Conservation (phyloP, 768 basidiomycete species). For the Dendrothele bispora region DNA sequence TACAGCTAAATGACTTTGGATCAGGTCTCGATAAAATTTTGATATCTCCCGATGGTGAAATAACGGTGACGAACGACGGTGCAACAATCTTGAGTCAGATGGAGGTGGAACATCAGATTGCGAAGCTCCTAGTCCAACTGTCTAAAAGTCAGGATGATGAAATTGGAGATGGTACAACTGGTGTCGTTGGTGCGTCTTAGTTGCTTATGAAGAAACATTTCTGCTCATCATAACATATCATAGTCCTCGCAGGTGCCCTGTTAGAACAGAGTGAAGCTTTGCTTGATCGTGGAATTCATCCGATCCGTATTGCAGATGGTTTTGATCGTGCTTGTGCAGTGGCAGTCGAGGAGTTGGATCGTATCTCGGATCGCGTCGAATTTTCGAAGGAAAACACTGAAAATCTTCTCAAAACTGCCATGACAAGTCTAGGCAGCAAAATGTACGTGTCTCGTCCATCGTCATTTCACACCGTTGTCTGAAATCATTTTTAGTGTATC, state of each 20-base stretch:
- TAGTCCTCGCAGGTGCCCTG: slow-evolving; percentile 96
- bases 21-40: slow-evolving; percentile 93
- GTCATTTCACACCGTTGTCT: not conserved
- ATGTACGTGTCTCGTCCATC: slow-evolving; percentile 59
- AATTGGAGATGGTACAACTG: slow-evolving; percentile 98
- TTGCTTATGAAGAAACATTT: slow-evolving; percentile 6
- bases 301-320: slow-evolving; percentile 98
- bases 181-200: slow-evolving; percentile 85
- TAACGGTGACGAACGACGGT: slow-evolving; percentile 99
- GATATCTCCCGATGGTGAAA: slow-evolving; percentile 96
- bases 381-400: slow-evolving; percentile 81
- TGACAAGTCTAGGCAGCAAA: slow-evolving; percentile 96
- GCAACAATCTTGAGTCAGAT: slow-evolving; percentile 98
- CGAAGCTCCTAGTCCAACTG: slow-evolving; percentile 93
- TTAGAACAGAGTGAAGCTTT: slow-evolving; percentile 92
- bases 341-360: slow-evolving; percentile 87
- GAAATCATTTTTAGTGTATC: slow-evolving; percentile 74
- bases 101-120: slow-evolving; percentile 99
- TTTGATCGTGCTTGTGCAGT: slow-evolving; percentile 93
- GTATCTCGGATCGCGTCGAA: slow-evolving; percentile 86
- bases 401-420: slow-evolving; percentile 91
- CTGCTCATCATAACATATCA: not conserved
- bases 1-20: slow-evolving; percentile 1
- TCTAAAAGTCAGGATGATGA: slow-evolving; percentile 99
- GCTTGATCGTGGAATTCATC: slow-evolving; percentile 99